Conservation (phyloP, 2,329 filamentous ascomycete genomes). For the Neonectria magnoliae region DNA sequence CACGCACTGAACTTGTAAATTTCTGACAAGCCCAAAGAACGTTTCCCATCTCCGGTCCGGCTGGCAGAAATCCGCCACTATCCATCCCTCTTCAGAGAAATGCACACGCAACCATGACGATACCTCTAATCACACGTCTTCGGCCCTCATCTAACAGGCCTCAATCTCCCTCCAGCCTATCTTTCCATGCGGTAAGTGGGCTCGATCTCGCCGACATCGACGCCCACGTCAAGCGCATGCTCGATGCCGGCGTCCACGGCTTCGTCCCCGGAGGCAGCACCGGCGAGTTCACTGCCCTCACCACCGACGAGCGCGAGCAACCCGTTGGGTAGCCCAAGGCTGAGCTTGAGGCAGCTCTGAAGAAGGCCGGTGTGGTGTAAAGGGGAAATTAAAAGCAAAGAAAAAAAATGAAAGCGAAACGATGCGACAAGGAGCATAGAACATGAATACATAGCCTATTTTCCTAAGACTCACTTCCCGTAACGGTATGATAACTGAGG, state of each 20-base stretch:
- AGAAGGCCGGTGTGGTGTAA: slow-evolving; percentile 50
- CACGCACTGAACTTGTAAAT: too few species aligned
- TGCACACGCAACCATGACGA: too few species aligned
- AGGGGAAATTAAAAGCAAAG: not conserved
- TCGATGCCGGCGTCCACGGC: slow-evolving; percentile 58
- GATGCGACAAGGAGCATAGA: not conserved
- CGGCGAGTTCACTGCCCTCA: slow-evolving; percentile 59
- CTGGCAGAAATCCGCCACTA: too few species aligned
- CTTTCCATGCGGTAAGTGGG: not conserved
- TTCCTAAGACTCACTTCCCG: not conserved
- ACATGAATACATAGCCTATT: not conserved
- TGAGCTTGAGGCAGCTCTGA: slow-evolving; percentile 50
- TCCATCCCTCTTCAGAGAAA: too few species aligned
- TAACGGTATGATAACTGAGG: too few species aligned
- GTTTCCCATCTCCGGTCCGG: too few species aligned
- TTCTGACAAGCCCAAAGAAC: too few species aligned
- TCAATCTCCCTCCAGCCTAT: not conserved
- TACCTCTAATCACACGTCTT: not conserved
- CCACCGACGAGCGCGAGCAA: slow-evolving; percentile 56
- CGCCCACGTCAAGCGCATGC: slow-evolving; percentile 56
- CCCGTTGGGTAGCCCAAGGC: slow-evolving; percentile 47
- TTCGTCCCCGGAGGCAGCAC: slow-evolving; percentile 60
- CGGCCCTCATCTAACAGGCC: not conserved
- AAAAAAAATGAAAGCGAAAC: not conserved
- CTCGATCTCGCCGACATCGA: slow-evolving; percentile 48